phyloP scores from a whole-genome alignment of 2,329 filamentous ascomycete genomes.

The Colletotrichum somersetense region DNA sequence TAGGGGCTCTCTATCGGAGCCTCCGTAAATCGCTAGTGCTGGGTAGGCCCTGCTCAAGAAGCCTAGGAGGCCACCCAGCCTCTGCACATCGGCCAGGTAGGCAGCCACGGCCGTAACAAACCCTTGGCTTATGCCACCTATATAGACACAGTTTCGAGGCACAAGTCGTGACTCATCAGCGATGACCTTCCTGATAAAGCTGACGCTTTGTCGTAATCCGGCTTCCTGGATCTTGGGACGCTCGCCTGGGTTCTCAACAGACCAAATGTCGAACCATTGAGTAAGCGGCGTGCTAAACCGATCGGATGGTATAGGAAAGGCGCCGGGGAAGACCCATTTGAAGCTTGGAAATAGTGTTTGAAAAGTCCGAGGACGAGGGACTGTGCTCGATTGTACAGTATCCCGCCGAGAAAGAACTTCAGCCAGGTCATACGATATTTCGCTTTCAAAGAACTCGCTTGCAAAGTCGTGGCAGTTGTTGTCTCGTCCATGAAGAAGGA shows the following conservation, averaged over 20 bases:
- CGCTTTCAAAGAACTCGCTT: slow-evolving; percentile 55
- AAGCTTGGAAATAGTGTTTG: slow-evolving; percentile 44
- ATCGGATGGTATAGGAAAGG: slow-evolving; percentile 39
- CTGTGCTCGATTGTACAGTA: background rate
- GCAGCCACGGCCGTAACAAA: slow-evolving; percentile 14
- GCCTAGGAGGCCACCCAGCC: slow-evolving; percentile 48
- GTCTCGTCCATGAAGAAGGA: slow-evolving; percentile 61
- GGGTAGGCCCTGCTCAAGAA: slow-evolving; percentile 46
- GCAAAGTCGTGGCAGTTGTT: slow-evolving; percentile 56
- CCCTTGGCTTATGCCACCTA: too few relatives aligned
- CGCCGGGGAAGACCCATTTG: slow-evolving; percentile 49
- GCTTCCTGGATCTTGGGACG: slow-evolving; percentile 43
- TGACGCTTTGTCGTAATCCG: slow-evolving; percentile 45
- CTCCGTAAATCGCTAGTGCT: background rate
- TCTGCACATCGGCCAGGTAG: slow-evolving; percentile 30
- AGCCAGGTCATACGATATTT: slow-evolving; percentile 43
- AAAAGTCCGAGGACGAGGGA: slow-evolving; percentile 43
- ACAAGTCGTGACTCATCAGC: slow-evolving; percentile 44
- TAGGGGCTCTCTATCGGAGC: background rate
- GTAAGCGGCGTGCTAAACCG: slow-evolving; percentile 44
- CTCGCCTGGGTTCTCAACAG: slow-evolving; percentile 37
- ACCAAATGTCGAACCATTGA: slow-evolving; percentile 50
- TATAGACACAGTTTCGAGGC: slow-evolving; percentile 45
- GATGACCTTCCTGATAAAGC: slow-evolving; percentile 42
- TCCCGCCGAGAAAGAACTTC: slow-evolving; percentile 6